Conservation (phyloP, 2,329 filamentous ascomycete genomes). For the Gremmenia infestans region DNA sequence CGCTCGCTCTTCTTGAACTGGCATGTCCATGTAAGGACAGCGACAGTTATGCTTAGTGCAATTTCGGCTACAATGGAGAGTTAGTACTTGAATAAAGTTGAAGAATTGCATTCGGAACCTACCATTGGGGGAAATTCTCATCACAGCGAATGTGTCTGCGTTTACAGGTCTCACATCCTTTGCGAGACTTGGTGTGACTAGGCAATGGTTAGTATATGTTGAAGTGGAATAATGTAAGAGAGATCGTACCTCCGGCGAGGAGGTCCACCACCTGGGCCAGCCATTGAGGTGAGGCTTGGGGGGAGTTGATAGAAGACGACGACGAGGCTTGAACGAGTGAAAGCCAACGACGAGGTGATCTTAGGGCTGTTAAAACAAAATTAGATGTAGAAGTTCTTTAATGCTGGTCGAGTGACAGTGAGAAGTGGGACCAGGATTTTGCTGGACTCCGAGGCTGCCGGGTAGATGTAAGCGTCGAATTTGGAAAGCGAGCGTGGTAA, state of each 20-base stretch:
- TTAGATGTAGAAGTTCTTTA: slow-evolving; percentile 6
- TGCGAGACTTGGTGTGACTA: slow-evolving; percentile 98
- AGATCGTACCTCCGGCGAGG: slow-evolving; percentile 60
- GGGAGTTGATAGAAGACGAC: slow-evolving; percentile 30
- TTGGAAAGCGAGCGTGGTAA: slow-evolving; percentile 28
- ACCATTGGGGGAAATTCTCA: slow-evolving; percentile 98
- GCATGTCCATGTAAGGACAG: slow-evolving; percentile 93
- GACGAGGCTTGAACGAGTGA: slow-evolving; percentile 35
- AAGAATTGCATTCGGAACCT: slow-evolving; percentile 30
- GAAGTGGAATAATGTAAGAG: not conserved
- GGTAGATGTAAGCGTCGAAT: slow-evolving; percentile 25
- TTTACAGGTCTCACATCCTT: slow-evolving; percentile 98
- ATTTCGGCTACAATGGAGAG: slow-evolving; percentile 65
- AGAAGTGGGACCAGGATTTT: slow-evolving; percentile 16
- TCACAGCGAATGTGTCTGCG: slow-evolving; percentile 96
- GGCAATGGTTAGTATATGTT: slow-evolving; percentile 15
- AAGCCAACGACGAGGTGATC: slow-evolving; percentile 28
- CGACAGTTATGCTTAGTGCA: slow-evolving; percentile 98
- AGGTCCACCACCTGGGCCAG: slow-evolving; percentile 90
- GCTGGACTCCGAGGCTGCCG: slow-evolving; percentile 22
- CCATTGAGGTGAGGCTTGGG: slow-evolving; percentile 55
- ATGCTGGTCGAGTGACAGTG: slow-evolving; percentile 12
- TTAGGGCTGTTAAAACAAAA: slow-evolving; percentile 14
- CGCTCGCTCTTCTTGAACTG: slow-evolving; percentile 59
- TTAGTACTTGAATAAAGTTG: slow-evolving; percentile 18